A percentile compares a stretch with the other conserved stretches of the same genome.
Conservation (phyloP, 768 basidiomycete genomes). For the Mycena albidolilacea region DNA sequence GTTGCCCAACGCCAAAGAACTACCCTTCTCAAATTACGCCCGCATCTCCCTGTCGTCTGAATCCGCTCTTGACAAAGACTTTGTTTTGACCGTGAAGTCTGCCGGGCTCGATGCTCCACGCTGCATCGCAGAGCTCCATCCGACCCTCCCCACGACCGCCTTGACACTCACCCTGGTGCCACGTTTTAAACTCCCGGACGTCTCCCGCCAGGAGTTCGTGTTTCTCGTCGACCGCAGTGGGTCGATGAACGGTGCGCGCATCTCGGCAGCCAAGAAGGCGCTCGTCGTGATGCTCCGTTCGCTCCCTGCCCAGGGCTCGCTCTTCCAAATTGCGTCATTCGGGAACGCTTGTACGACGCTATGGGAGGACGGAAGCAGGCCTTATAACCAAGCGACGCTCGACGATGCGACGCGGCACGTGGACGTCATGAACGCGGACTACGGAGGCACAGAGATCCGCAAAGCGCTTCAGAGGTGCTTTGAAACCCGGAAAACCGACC, state of each 20-base stretch:
- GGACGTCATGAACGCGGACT: constrained; percentile 51
- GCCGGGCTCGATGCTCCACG: constrained; percentile 57
- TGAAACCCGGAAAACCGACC: constrained; percentile 43
- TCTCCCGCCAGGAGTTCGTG: constrained; percentile 58
- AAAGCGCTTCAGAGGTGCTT: constrained; percentile 51
- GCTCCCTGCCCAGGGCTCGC: constrained; percentile 50
- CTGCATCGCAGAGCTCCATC: constrained; percentile 56
- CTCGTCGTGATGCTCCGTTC: constrained; percentile 56
- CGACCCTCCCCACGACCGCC: constrained; percentile 45
- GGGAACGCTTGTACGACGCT: constrained; percentile 42
- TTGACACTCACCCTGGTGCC: constrained; percentile 62
- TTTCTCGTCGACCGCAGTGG: constrained; percentile 64
- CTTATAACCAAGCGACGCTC: constrained; percentile 45
- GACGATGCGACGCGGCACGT: constrained; percentile 46
- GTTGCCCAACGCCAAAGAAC: constrained; percentile 25
- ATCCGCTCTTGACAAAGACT: constrained; percentile 49
- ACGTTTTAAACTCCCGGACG: constrained; percentile 51
- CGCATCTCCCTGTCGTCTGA: constrained; percentile 18
- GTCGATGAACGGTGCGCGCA: constrained; percentile 52
- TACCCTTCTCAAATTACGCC: constrained; percentile 29
- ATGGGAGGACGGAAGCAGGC: constrained; percentile 48
- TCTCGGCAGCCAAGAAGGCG: constrained; percentile 54
- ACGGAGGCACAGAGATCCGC: constrained; percentile 58
- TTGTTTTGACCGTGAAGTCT: constrained; percentile 57
- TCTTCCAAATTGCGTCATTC: constrained; percentile 63